Evolutionary conservation across 169 alveolate species (phyloP).

Genomic region (Toxoplasma gondii): DNA sequence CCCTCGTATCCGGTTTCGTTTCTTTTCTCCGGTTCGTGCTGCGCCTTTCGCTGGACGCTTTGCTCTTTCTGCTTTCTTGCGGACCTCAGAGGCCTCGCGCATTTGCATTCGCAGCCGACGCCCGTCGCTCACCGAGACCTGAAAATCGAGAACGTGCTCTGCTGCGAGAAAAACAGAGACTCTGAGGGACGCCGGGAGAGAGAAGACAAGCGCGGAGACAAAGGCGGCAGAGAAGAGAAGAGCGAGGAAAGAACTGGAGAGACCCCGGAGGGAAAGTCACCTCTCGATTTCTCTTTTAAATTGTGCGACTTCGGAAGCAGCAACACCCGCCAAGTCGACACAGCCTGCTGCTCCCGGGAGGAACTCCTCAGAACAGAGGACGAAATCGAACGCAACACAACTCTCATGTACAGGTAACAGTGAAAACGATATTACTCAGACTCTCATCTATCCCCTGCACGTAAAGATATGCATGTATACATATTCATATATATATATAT

Average conservation of each 20-base stretch:
- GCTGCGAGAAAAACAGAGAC: not conserved
- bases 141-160: conserved; percentile 85
- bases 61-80: not conserved
- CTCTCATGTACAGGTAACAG: conserved; percentile 81
- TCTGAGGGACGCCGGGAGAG: not conserved
- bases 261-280: not conserved
- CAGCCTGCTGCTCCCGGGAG: conserved; percentile 15
- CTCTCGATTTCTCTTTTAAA: conserved; percentile 57
- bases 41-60: not conserved
- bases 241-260: not conserved
- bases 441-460: no score
- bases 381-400: conserved; percentile 81
- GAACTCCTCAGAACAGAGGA: conserved; percentile 77
- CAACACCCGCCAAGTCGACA: conserved; percentile 55
- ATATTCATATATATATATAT: no score
- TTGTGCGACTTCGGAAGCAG: conserved; percentile 89
- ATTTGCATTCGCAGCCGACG: conserved; percentile 67
- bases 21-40: not conserved
- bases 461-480: no score
- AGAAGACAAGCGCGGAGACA: not conserved
- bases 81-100: conserved; percentile 45
- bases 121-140: conserved; percentile 88
- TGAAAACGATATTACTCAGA: no score
- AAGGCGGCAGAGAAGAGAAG: no score
- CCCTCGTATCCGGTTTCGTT: no score